Evolutionary conservation across 306 rosid species (phyloP).

Genomic region (Cucumis hystrix): DNA sequence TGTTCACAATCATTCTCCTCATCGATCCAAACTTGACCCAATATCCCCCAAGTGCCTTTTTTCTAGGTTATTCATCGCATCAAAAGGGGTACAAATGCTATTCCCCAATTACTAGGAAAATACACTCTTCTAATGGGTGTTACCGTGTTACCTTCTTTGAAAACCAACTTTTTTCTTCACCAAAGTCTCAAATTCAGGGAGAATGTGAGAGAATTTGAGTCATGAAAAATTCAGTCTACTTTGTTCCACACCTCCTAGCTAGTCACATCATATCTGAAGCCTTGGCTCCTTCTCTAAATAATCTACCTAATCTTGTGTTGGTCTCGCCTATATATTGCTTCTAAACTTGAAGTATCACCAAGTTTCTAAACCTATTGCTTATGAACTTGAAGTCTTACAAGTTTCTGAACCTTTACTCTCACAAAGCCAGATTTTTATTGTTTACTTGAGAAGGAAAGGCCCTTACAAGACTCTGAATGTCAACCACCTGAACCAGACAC

Average conservation of each 20-base stretch:
- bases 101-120: no score
- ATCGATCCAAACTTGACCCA: background rate
- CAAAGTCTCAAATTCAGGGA: background rate
- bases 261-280: background rate
- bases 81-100: no score
- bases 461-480: no score
- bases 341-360: background rate
- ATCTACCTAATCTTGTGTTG: background rate
- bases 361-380: background rate
- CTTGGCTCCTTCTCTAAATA: background rate
- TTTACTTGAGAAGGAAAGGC: no score
- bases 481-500: no score
- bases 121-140: no score
- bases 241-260: background rate
- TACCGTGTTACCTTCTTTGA: no score
- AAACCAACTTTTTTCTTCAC: no score
- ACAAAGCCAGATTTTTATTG: no score
- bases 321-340: background rate
- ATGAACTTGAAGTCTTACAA: background rate
- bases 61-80: no score
- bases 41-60: background rate
- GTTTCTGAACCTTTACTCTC: no score
- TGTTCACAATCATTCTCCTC: background rate
- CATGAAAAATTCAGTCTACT: background rate
- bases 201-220: background rate